Evolutionary conservation across 129 eudicot genomes (phyloP).

Genomic region (Daucus carota): DH1_v3.0 NC_030386.2:36089501-36090000

Average conservation of each 20-base stretch:
- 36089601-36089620: background rate
- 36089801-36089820: slow-evolving; percentile 50
- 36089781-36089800: slow-evolving; percentile 63
- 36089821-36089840: slow-evolving; percentile 39
- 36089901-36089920: background rate
- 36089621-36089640: slow-evolving; percentile 13
- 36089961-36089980: slow-evolving; percentile 93
- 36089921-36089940: slow-evolving; percentile 31
- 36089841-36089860: slow-evolving; percentile 11
- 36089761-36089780: slow-evolving; percentile 80
- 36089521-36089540: slow-evolving; percentile 50
- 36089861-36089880: slow-evolving; percentile 7
- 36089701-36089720: slow-evolving; percentile 66
- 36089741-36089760: slow-evolving; percentile 70
- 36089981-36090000: slow-evolving; percentile 87
- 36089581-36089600: background rate
- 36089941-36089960: slow-evolving; percentile 90
- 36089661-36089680: slow-evolving; percentile 5
- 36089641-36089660: background rate
- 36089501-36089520: slow-evolving; percentile 26
- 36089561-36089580: slow-evolving; percentile 11
- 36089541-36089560: slow-evolving; percentile 91
- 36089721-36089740: slow-evolving; percentile 45
- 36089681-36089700: slow-evolving; percentile 93
- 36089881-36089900: background rate